Conservation (phyloP, 1,284 basidiomycete species). For the Tilletia indica region DNA sequence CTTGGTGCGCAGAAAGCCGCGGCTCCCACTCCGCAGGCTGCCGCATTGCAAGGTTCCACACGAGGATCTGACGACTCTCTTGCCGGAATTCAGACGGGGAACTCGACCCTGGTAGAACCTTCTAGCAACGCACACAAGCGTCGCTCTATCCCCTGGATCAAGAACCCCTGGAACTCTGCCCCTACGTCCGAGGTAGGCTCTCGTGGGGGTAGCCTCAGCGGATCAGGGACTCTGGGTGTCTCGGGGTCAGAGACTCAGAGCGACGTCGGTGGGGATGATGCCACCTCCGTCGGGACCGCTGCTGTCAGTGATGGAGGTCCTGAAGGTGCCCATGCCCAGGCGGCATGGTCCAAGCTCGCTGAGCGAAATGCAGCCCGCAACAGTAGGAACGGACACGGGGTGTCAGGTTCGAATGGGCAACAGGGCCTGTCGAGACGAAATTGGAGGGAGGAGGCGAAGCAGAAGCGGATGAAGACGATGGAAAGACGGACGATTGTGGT, state of each 20-base stretch:
- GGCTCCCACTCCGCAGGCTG: neutral
- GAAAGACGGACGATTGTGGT: constrained; percentile 73
- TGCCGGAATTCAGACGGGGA: neutral
- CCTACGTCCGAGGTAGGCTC: constrained; percentile 19
- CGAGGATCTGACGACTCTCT: neutral
- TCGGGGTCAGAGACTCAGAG: constrained; percentile 15
- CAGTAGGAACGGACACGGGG: neutral
- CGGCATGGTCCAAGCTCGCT: neutral
- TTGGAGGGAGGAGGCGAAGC: constrained; percentile 1
- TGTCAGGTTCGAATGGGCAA: neutral
- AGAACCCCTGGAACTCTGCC: constrained; percentile 40
- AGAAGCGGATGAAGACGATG: constrained; percentile 25
- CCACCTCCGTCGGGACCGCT: neutral
- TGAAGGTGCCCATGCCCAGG: constrained; percentile 11
- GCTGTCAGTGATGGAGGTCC: neutral
- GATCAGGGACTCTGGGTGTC: constrained; percentile 1
- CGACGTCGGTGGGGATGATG: constrained; percentile 11
- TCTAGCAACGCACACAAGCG: neutral
- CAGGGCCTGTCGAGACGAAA: neutral
- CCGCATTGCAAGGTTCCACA: neutral
- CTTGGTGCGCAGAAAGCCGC: neutral
- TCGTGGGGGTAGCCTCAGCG: constrained; percentile 24
- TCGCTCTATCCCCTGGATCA: constrained; percentile 30
- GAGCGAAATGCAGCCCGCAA: neutral
- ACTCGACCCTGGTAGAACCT: neutral